Conservation (phyloP, 805 yeast species). For the Kluyveromyces dobzhanskii region DNA sequence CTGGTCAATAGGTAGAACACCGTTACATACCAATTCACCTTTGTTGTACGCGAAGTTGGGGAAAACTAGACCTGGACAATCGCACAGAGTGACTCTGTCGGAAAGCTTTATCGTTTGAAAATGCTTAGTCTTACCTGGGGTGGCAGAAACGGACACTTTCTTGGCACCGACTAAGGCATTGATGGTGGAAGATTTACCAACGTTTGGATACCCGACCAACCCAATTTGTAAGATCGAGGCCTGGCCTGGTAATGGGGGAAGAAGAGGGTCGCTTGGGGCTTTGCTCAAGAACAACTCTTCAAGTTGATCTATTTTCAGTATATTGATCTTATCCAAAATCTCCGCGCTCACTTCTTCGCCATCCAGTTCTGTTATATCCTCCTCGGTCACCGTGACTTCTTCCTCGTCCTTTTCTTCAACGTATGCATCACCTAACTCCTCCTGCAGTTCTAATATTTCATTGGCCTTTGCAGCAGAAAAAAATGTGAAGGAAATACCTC, state of each 20-base stretch:
- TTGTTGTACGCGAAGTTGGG: constrained; percentile 96
- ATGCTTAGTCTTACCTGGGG: constrained; percentile 99
- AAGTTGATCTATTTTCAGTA: constrained; percentile 74
- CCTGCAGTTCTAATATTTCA: constrained; percentile 59
- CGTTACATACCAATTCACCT: constrained; percentile 94
- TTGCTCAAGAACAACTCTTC: constrained; percentile 68
- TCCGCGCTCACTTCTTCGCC: constrained; percentile 29
- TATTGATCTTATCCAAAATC: constrained; percentile 46
- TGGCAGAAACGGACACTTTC: constrained; percentile 95
- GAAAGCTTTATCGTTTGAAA: constrained; percentile 91
- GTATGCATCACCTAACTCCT: constrained; percentile 26
- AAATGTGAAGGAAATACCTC: constrained; percentile 75
- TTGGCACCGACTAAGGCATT: constrained; percentile 94
- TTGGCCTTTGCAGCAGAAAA: constrained; percentile 88
- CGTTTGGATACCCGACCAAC: constrained; percentile 95
- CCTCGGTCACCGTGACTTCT: constrained; percentile 21
- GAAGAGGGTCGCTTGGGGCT: constrained; percentile 59
- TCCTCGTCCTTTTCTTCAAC: constrained; percentile 11
- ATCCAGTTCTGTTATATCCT: constrained; percentile 22
- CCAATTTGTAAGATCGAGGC: constrained; percentile 78
- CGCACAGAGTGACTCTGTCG: constrained; percentile 79
- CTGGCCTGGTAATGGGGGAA: constrained; percentile 47
- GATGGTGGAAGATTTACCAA: constrained; percentile 95
- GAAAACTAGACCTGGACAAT: constrained; percentile 98
- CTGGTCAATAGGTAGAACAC: constrained; percentile 98